Conservation (phyloP, 2,329 filamentous ascomycete species). For the Fusarium verticillioides region DNA sequence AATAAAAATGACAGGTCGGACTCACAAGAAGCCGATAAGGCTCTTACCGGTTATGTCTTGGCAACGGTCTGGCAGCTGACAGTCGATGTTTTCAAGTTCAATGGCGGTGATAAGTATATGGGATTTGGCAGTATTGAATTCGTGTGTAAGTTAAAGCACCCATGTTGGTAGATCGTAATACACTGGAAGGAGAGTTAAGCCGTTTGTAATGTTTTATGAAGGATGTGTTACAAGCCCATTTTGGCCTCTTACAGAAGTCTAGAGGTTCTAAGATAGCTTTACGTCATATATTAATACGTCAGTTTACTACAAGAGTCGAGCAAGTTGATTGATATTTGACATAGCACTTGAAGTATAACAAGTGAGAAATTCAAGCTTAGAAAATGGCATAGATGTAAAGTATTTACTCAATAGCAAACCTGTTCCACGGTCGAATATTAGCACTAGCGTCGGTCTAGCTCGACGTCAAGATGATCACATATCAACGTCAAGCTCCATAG, state of each 20-base stretch:
- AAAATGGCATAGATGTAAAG: not conserved
- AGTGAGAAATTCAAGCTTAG: accelerated
- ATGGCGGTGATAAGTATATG: accelerated
- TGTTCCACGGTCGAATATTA: not conserved
- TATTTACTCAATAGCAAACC: not conserved
- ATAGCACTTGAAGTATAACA: not conserved
- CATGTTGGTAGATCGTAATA: no score
- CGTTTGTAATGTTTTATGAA: no score
- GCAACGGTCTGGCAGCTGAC: not conserved
- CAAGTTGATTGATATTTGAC: accelerated
- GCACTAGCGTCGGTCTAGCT: not conserved
- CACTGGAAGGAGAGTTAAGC: no score
- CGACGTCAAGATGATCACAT: not conserved
- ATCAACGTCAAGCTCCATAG: not conserved
- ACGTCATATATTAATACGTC: no score
- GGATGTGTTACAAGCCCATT: no score
- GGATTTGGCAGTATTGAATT: not conserved
- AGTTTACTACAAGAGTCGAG: no score
- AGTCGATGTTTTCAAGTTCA: accelerated
- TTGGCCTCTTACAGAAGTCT: no score
- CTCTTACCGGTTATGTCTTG: no score
- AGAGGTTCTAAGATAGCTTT: no score
- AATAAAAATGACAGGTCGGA: accelerated
- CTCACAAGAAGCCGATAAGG: no score
- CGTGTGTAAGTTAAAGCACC: no score